Evolutionary conservation across 768 basidiomycete genomes (phyloP), one percentile per base, ranked within the genome.

Genomic region (Pisolithus orientalis): DNA sequence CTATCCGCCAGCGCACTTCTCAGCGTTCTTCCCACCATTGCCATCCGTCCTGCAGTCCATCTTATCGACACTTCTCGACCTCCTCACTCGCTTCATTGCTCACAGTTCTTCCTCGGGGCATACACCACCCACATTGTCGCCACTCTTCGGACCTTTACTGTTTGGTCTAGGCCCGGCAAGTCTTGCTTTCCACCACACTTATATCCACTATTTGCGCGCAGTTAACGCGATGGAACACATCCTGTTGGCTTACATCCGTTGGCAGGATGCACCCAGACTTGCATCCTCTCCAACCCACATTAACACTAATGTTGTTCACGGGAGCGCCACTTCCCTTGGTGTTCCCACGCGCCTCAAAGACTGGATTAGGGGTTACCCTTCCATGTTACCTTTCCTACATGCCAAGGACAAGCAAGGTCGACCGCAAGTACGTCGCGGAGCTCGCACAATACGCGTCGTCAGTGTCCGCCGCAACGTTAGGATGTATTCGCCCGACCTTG

Each of bases 171-270:
- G 79, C 9, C 66, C 74, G 8, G 70, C 76, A 2, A 73, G 74
- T 51, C 70, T 75, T 47, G 65, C 76, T 17, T 80, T 85, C 70
- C 72, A 78, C 51, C 73, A 73, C 50, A 78, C 80, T 7, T 90
- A 89, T 63, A 62, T 73, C 21, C 74, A 77, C 57, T 98, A 92
- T 65, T 80, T 95, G 31, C 84, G 88, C 43, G 78, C 90, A 14
- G 85, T 86, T 4, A 82, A 85, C 34, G 95, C 94, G 1, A 89
- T 88, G 60, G 95, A 99, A 64, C 95, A 99, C 58, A 74, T 99
- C 46, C 73, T 97, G n/a, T 79, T 98, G 11, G 80, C 90, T 0
- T 95, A 87, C 66, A 85, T 98, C 53, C 83, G 94, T 29, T 88
- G 84, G 75, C 85, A 91, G 59, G 83, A 87, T 53, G 74, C 79